Base-by-base conservation (phyloP, 2,329 filamentous ascomycete genomes). In the Chrysoporthe deuterocubensis region DNA sequence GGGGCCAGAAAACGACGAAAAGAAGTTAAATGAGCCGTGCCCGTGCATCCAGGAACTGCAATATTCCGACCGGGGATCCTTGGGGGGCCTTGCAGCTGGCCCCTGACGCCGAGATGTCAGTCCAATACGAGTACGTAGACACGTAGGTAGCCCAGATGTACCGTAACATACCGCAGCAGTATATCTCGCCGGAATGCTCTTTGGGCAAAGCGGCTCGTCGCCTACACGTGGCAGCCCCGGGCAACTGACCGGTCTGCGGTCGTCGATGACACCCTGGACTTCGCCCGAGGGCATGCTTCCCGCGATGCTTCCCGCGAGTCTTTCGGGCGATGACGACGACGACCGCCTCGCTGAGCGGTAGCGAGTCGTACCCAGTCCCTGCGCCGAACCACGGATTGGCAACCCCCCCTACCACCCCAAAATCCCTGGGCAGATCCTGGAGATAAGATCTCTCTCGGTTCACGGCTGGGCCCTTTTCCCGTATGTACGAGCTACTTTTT, bases 11-110 rank as follows among this genome's bases (percentile, higher is more conserved):
- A 14, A 26, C 21, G 40, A 46, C 40, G 62, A 65, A 46, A 32
- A 64, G 62, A 65, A 48, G 62, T 59, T 46, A 65, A 59, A 65
- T 65, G 62, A 65, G 62, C 52, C 62, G 62, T 46, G 62, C 46
- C 62, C 43, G 62, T 65, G 62, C 42, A 61, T 58, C 21, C 37
- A 48, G 62, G 42, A 64, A 46, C 62, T 43, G 48, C 37, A 64
- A 52, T 32, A 54, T 18, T 26, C n/a, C 43, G 50, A 13, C n/a
- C 18, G 14, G n/a, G 18, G 48, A 21, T 26, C 56, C 42, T 13
- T 26, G 37, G 48, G 14, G 59, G 34, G 43, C 21, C 42, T 26
- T 14, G 8, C 26, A 21, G 32, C 34, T 11, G 56, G 34, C 26
- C 56, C 34, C 34, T 21, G 18, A 32, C 32, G 34, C 32, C 16